Conservation (phyloP, 2,329 filamentous ascomycete species). For the Fusarium scirpi region DNA sequence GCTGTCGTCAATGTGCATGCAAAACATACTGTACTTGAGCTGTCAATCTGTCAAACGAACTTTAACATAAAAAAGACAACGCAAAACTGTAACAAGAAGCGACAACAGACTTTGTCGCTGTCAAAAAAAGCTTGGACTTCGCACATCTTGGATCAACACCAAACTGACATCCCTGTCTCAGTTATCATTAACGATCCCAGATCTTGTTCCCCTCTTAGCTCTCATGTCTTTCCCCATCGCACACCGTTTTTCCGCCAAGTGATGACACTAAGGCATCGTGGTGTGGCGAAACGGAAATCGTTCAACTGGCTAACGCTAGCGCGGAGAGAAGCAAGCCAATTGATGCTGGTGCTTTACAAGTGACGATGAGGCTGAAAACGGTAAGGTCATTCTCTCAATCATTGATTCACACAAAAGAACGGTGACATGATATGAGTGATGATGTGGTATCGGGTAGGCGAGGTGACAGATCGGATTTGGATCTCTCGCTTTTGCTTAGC, state of each 20-base stretch:
- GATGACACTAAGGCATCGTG: neutral
- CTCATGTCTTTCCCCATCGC: neutral
- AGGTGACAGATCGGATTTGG: slow-evolving; percentile 10
- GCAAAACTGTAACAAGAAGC: neutral
- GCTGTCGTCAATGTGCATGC: slow-evolving; percentile 1
- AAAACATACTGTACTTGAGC: neutral
- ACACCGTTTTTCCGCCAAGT: slow-evolving; percentile 23
- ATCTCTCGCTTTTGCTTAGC: slow-evolving; percentile 13
- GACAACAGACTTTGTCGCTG: neutral
- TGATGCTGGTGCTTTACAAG: neutral
- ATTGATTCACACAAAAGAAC: slow-evolving; percentile 8
- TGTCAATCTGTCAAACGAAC: slow-evolving; percentile 29
- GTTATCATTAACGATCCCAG: neutral
- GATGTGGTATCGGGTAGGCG: slow-evolving; percentile 1
- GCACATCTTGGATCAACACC: neutral
- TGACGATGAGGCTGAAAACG: slow-evolving; percentile 14
- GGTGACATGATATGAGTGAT: neutral
- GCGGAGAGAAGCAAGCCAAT: slow-evolving; percentile 8
- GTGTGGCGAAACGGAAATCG: slow-evolving; percentile 20
- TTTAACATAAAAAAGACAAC: slow-evolving; percentile 5
- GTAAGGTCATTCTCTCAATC: neutral
- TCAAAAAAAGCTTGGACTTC: neutral
- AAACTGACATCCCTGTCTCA: neutral
- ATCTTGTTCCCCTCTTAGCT: neutral
- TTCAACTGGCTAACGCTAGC: slow-evolving; percentile 21